Evolutionary conservation across 805 yeast genomes (phyloP).

Genomic region (Cyberlindnera japonica): DNA sequence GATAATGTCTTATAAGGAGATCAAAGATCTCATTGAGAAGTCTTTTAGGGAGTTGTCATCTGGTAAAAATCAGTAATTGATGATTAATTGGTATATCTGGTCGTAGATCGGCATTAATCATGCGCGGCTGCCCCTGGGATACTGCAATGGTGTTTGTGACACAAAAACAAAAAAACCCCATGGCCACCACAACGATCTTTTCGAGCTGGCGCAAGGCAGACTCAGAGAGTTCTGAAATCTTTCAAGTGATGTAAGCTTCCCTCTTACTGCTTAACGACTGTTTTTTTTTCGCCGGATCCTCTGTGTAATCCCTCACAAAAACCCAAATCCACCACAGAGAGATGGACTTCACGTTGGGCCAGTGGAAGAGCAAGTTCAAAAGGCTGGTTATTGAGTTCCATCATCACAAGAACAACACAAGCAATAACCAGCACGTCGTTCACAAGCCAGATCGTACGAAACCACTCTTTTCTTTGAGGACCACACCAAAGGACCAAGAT

Average conservation of each 20-base stretch:
- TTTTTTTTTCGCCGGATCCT: too few relatives aligned
- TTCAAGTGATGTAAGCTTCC: too few relatives aligned
- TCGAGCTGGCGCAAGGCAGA: too few relatives aligned
- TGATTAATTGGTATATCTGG: neutral
- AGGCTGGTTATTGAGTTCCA: slow-evolving; percentile 34
- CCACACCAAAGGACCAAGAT: slow-evolving; percentile 11
- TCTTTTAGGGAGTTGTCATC: slow-evolving; percentile 49
- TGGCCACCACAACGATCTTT: neutral
- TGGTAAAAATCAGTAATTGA: neutral
- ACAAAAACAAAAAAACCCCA: neutral
- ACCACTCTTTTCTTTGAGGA: slow-evolving; percentile 37
- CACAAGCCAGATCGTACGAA: slow-evolving; percentile 34
- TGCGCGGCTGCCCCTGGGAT: too few relatives aligned
- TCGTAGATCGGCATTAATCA: too few relatives aligned
- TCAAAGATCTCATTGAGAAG: slow-evolving; percentile 65
- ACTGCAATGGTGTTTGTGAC: slow-evolving; percentile 1
- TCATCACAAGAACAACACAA: slow-evolving; percentile 37
- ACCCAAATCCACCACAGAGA: neutral
- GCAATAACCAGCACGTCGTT: slow-evolving; percentile 36
- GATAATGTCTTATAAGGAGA: slow-evolving; percentile 79
- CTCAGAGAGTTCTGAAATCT: too few relatives aligned
- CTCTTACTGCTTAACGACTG: too few relatives aligned
- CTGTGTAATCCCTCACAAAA: too few relatives aligned
- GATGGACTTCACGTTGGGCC: neutral
- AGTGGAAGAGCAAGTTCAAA: slow-evolving; percentile 31